Conservation (phyloP, 139 green algal species). For the Chlorella sp. region DNA sequence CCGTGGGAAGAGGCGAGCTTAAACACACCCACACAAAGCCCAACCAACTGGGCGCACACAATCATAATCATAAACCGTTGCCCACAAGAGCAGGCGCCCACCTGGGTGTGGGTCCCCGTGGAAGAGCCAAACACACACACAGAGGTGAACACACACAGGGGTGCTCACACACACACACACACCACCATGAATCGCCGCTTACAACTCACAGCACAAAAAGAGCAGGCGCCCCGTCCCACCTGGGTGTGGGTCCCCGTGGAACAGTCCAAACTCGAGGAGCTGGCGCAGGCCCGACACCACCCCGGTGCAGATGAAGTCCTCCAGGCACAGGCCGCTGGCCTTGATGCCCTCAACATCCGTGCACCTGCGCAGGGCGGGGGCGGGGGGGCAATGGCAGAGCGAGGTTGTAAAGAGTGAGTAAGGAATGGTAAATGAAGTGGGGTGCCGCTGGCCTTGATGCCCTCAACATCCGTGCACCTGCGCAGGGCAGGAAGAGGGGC, state of each 20-base stretch:
- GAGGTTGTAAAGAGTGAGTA: conserved; percentile 39
- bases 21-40: too few relatives aligned
- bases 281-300: conserved; percentile 95
- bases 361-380: conserved; percentile 62
- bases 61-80: too few relatives aligned
- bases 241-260: conserved; percentile 88
- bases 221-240: background rate
- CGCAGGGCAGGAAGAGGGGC: too few relatives aligned
- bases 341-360: conserved; percentile 77
- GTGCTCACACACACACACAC: background rate
- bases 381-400: background rate
- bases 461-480: conserved; percentile 36
- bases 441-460: conserved; percentile 66
- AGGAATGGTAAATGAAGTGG: conserved; percentile 53
- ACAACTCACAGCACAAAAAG: background rate
- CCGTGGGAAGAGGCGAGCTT: too few relatives aligned
- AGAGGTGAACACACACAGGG: too few relatives aligned
- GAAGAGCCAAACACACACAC: conserved; percentile 99
- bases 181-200: background rate
- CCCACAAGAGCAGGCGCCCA: too few relatives aligned
- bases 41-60: too few relatives aligned
- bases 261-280: conserved; percentile 99
- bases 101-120: conserved; percentile 81
- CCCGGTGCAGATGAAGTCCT: conserved; percentile 92
- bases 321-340: conserved; percentile 77